phyloP scores from a whole-genome alignment of 2,329 filamentous ascomycete genomes.

The Colletotrichum scovillei region DNA sequence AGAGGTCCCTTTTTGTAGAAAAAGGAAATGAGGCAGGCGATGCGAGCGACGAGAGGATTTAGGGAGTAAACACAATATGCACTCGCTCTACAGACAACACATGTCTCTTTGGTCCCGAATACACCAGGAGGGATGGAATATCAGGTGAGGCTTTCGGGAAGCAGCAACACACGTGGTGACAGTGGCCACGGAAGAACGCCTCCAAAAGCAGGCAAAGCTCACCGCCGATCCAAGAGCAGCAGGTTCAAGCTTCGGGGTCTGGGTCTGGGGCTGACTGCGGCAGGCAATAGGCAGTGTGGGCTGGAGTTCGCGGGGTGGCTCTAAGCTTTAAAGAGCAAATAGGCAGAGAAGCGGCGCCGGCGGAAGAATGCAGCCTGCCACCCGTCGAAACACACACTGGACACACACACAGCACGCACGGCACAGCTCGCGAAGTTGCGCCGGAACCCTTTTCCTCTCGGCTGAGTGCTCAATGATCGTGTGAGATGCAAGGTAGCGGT shows the following conservation, averaged over 20 bases:
- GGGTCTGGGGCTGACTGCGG: constrained; percentile 28
- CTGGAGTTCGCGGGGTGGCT: constrained; percentile 22
- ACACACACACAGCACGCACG: not conserved
- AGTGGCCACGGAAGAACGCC: constrained; percentile 16
- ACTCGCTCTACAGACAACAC: constrained; percentile 29
- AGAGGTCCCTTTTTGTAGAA: not conserved
- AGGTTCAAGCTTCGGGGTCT: constrained; percentile 1
- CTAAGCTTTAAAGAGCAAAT: constrained; percentile 26
- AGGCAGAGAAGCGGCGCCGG: constrained; percentile 6
- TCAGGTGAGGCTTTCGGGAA: constrained; percentile 12
- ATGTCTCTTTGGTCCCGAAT: constrained; percentile 15
- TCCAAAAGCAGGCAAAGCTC: constrained; percentile 22
- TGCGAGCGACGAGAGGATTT: not conserved
- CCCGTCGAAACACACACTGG: constrained; percentile 23
- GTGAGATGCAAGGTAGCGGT: constrained; percentile 19
- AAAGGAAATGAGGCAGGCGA: not conserved
- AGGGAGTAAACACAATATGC: constrained; percentile 18
- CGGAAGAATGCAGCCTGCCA: constrained; percentile 32
- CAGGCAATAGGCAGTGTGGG: constrained; percentile 12
- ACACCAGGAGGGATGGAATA: not conserved
- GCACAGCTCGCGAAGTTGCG: constrained; percentile 6
- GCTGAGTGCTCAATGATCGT: constrained; percentile 14
- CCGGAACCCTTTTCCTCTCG: constrained; percentile 21
- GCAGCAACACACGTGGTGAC: constrained; percentile 29
- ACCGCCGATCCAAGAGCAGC: constrained; percentile 28